Evolutionary conservation across 1,284 basidiomycete genomes (phyloP), one percentile per base, ranked within the genome.

Genomic region (Cerrena zonata): DNA sequence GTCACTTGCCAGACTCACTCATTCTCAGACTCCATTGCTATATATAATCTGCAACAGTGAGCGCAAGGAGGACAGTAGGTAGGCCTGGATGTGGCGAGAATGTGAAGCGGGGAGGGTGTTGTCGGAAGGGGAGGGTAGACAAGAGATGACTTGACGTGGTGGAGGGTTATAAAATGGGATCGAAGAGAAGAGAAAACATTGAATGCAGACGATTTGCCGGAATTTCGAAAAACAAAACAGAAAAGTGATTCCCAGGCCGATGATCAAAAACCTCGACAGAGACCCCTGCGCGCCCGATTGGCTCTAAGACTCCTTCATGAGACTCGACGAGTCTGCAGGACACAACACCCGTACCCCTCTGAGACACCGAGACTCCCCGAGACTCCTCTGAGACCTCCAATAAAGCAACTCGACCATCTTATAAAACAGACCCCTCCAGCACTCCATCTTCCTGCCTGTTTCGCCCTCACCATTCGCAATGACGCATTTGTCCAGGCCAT

Each of bases 121-220:
- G 48, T 52, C 52, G 22, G 54, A 53, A 42, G 55, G 50, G 56
- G 60, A 52, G 48, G 48, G 47, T 50, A 27, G 48, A 57, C 53
- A 43, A 56, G 48, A 52, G 57, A 53, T 55, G 57, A 56, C 49
- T 59, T 57, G 59, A 63, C 58, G 60, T 61, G 62, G 60, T 61
- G 58, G 53, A 45, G 48, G 53, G 59, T 53, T 58, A 61, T 64
- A 63, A 65, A 61, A 63, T 56, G 58, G 60, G 51, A 44, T 55
- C 52, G 60, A 57, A 58, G 56, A 63, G 65, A 66, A 65, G 65
- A 59, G 63, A 62, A 59, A 64, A 66, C 63, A 66, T 65, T 64
- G 58, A 65, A 65, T 66, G 54, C n/a, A n/a, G 46, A 57, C 54
- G 61, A 61, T 58, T 58, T 60, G 49, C 51, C 55, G 60, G 64